Base-by-base conservation (phyloP, 1,139 yeast species). In the Saccharomycopsis hybrid region DNA sequence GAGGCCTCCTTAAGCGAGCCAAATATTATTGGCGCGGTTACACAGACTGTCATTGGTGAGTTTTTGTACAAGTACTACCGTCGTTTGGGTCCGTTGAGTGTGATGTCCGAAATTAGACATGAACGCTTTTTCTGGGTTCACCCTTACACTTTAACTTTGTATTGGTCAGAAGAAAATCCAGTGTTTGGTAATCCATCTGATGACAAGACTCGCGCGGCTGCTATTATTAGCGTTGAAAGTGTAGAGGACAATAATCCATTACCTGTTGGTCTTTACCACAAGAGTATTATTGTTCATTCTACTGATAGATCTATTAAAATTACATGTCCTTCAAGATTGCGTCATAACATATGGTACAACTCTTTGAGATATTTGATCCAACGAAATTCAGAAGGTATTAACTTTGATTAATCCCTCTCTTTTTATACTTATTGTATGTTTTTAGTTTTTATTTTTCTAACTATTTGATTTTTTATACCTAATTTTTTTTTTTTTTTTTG, bases 71-170 rank as follows among this genome's bases (percentile, higher is more conserved):
- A 92, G 65, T 90, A 92, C 64, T 87, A 84, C 65, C 80, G 95
- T 49, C 78, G 81, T 55, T 70, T 85, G 53, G 87, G 94, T 9
- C 85, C 88, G 13, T 73, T 87, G 50, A 78, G 85, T 48, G 78
- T 88, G 1, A 77, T 88, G 43, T 78, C 94, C 0, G 92, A 85
- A 52, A 78, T 77, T 47, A 77, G 97, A 54, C 98, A 92, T 62
- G 94, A 85, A 62, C 76, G 97, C 57, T 92, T 81, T 66, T 92
- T 92, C 75, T 92, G 97, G 97, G 81, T 92, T 41, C 96, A 92
- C 67, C 98, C 98, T 5, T 90, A 89, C 65, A 84, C 95, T 3
- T 70, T 88, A 69, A 87, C 96, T 0, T 72, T 92, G 51, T 89
- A 88, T 65, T 92, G 98, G 98, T 83, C 92, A 7, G 76, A 78